Conservation (phyloP, 192 early-diverging fungal species). For the Gaertneriomyces sp. region DNA sequence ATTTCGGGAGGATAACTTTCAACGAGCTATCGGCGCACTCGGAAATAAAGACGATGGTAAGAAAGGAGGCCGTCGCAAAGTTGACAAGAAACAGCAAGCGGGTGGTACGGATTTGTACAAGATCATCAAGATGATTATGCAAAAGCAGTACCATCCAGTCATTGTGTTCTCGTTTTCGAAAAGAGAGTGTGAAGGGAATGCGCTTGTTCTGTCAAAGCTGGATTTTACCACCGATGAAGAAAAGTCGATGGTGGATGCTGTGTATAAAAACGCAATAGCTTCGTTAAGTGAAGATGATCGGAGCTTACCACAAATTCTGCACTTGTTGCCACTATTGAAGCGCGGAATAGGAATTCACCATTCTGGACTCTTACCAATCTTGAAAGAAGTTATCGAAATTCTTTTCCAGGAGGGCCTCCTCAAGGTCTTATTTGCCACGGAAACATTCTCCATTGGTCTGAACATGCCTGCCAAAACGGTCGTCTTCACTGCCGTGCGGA, state of each 20-base stretch:
- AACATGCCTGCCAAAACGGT: slow-evolving; percentile 99
- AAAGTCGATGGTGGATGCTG: slow-evolving; percentile 73
- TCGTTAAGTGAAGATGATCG: slow-evolving; percentile 87
- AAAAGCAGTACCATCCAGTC: slow-evolving; percentile 94
- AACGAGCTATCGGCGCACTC: slow-evolving; percentile 75
- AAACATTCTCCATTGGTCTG: slow-evolving; percentile 97
- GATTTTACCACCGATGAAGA: slow-evolving; percentile 88
- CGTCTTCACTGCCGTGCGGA: slow-evolving; percentile 88
- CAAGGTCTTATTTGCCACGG: slow-evolving; percentile 98
- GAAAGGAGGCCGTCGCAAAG: slow-evolving; percentile 46
- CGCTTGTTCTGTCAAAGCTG: slow-evolving; percentile 84
- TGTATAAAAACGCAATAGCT: slow-evolving; percentile 85
- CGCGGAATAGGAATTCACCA: slow-evolving; percentile 98
- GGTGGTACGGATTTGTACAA: slow-evolving; percentile 83
- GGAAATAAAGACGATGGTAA: slow-evolving; percentile 59
- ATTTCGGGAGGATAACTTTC: slow-evolving; percentile 96
- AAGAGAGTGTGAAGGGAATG: slow-evolving; percentile 87
- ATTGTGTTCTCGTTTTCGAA: slow-evolving; percentile 97
- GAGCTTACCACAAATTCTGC: slow-evolving; percentile 83
- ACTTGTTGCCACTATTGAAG: slow-evolving; percentile 83
- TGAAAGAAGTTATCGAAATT: slow-evolving; percentile 97
- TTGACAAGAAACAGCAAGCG: neutral
- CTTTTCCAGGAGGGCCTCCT: slow-evolving; percentile 95
- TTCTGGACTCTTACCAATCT: slow-evolving; percentile 88
- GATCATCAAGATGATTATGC: slow-evolving; percentile 93